Conservation (phyloP, 192 early-diverging fungal species). For the Backusella westeae region DNA sequence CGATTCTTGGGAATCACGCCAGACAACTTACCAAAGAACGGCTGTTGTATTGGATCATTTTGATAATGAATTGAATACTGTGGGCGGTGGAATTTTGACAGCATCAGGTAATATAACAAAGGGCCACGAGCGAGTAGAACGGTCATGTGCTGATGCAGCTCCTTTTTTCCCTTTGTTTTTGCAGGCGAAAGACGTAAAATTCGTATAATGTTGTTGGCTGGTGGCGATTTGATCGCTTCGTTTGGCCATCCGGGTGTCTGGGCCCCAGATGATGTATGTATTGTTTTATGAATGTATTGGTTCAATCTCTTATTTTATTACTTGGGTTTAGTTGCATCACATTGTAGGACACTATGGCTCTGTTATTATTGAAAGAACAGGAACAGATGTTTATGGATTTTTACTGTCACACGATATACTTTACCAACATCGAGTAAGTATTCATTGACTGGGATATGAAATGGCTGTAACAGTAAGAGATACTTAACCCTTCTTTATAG, state of each 20-base stretch:
- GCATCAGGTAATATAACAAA: slow-evolving; percentile 47
- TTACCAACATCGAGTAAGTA: slow-evolving; percentile 78
- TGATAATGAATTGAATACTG: slow-evolving; percentile 81
- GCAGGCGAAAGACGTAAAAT: slow-evolving; percentile 61
- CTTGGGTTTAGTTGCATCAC: slow-evolving; percentile 48
- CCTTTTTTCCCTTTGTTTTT: neutral
- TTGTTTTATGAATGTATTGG: neutral
- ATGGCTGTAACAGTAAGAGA: neutral
- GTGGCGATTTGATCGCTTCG: slow-evolving; percentile 95
- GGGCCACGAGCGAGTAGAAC: neutral
- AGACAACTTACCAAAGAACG: slow-evolving; percentile 80
- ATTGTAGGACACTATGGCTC: slow-evolving; percentile 92
- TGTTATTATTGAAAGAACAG: slow-evolving; percentile 93
- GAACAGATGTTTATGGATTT: slow-evolving; percentile 94
- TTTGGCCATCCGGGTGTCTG: slow-evolving; percentile 92
- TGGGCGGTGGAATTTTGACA: slow-evolving; percentile 65
- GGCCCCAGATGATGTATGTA: slow-evolving; percentile 81
- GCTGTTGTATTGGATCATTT: slow-evolving; percentile 95
- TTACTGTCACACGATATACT: slow-evolving; percentile 89
- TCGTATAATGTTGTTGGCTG: slow-evolving; percentile 90
- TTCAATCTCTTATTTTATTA: neutral
- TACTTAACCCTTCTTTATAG: slow-evolving; percentile 36
- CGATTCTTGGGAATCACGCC: slow-evolving; percentile 91
- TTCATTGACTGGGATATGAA: neutral
- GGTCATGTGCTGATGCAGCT: neutral